A percentile compares a stretch with the other conserved stretches of the same genome.
Conservation (phyloP, 2,329 filamentous ascomycete genomes). For the Dothiorella sarmentorum region DNA sequence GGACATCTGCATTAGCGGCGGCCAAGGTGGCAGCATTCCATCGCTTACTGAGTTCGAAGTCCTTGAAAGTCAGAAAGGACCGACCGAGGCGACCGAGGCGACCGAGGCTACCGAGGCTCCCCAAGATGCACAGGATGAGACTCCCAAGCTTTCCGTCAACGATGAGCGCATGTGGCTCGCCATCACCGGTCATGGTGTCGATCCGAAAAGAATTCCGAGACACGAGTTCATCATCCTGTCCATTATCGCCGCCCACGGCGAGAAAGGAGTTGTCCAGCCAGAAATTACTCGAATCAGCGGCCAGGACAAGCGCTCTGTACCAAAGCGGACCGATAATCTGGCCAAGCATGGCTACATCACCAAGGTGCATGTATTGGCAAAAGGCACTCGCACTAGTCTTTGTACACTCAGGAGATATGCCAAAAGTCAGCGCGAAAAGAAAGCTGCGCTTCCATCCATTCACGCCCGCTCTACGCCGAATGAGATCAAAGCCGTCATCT, state of each 20-base stretch:
- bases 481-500: constrained; percentile 33
- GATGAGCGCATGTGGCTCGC: constrained; percentile 58
- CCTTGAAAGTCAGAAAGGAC: constrained; percentile 22
- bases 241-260: constrained; percentile 55
- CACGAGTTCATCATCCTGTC: constrained; percentile 57
- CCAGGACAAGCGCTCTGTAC: constrained; percentile 64
- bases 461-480: constrained; percentile 8
- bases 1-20: constrained; percentile 49
- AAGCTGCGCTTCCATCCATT: constrained; percentile 18
- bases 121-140: neutral
- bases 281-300: constrained; percentile 53
- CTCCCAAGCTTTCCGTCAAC: constrained; percentile 43
- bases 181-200: constrained; percentile 57
- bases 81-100: neutral
- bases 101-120: neutral
- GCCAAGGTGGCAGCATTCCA: constrained; percentile 28
- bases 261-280: constrained; percentile 56
- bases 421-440: constrained; percentile 27
- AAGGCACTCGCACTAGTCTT: constrained; percentile 53
- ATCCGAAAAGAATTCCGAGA: constrained; percentile 51
- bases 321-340: constrained; percentile 57
- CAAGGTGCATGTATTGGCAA: constrained; percentile 50
- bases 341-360: constrained; percentile 59
- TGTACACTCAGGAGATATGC: constrained; percentile 53
- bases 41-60: constrained; percentile 33